Evolutionary conservation across 208 protist species (phyloP).

Genomic region (Crithidia sp.): DNA sequence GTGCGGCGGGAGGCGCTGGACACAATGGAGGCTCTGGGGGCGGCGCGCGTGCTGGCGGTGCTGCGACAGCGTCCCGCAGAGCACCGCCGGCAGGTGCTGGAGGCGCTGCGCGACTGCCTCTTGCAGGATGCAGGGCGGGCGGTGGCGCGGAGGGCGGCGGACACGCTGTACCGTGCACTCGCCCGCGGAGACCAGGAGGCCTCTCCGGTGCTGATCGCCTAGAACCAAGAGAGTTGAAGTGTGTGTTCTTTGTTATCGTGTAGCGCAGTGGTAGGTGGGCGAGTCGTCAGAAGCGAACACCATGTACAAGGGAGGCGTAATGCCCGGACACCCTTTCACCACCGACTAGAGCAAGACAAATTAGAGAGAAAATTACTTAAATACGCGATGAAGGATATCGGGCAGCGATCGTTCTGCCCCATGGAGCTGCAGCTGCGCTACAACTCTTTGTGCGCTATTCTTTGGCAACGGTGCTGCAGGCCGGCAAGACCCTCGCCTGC

Average conservation of each 20-base stretch:
- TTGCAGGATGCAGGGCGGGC: constrained; percentile 49
- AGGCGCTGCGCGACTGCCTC: constrained; percentile 66
- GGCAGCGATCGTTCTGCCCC: too few species aligned
- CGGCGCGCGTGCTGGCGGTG: constrained; percentile 37
- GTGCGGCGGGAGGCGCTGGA: constrained; percentile 67
- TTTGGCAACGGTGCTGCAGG: too few species aligned
- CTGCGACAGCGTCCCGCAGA: constrained; percentile 42
- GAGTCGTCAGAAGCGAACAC: too few species aligned
- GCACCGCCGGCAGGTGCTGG: constrained; percentile 55
- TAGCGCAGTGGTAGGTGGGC: too few species aligned
- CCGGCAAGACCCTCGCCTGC: too few species aligned
- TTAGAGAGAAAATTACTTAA: background rate
- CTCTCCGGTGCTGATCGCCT: background rate
- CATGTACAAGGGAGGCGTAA: too few species aligned
- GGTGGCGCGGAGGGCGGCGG: constrained; percentile 34
- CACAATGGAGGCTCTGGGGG: constrained; percentile 50
- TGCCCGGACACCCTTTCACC: too few species aligned
- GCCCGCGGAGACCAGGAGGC: background rate
- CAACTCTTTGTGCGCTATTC: too few species aligned
- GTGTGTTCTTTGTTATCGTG: too few species aligned
- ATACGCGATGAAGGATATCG: too few species aligned
- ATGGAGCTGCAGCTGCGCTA: too few species aligned
- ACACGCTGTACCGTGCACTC: constrained; percentile 41
- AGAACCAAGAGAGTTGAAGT: background rate
- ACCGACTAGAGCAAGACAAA: background rate